Conservation (phyloP, 495 filamentous ascomycete genomes). For the Terfezia boudieri region DNA sequence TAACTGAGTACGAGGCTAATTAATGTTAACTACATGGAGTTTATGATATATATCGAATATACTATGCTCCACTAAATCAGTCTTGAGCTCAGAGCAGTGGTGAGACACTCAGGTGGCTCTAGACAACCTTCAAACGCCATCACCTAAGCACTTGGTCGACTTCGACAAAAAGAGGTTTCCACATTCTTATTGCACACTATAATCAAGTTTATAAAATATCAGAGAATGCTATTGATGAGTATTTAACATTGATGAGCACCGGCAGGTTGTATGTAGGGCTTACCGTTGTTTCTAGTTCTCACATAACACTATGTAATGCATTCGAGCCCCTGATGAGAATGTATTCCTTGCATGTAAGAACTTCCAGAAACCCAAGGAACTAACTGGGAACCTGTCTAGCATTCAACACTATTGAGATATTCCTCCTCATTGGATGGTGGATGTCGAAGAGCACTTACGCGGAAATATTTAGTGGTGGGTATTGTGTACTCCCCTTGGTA, state of each 20-base stretch:
- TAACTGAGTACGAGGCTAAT: too few relatives aligned
- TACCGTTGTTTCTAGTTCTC: conserved; percentile 12
- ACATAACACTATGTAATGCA: too few relatives aligned
- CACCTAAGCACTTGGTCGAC: too few relatives aligned
- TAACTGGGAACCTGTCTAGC: conserved; percentile 17
- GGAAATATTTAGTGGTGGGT: conserved; percentile 73
- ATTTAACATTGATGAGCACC: conserved; percentile 72
- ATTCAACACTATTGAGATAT: conserved; percentile 80
- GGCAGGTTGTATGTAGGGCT: neutral
- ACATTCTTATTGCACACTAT: conserved; percentile 89
- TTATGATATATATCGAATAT: too few relatives aligned
- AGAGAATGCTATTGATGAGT: conserved; percentile 90
- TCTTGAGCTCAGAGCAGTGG: too few relatives aligned
- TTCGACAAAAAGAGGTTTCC: too few relatives aligned
- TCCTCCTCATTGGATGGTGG: conserved; percentile 86
- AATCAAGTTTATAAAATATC: conserved; percentile 89
- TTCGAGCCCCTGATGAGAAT: conserved; percentile 91
- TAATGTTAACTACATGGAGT: too few relatives aligned
- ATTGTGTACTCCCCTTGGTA: conserved; percentile 58
- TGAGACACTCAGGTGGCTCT: too few relatives aligned
- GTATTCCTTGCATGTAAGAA: too few relatives aligned
- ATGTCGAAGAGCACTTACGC: conserved; percentile 44
- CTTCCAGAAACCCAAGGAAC: neutral
- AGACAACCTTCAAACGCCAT: too few relatives aligned
- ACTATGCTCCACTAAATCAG: too few relatives aligned